A percentile compares a stretch with the other conserved stretches of the same genome.
Evolutionary conservation across 2,329 filamentous ascomycete genomes (phyloP).

Genomic region (Ophiobolus disseminans): DNA sequence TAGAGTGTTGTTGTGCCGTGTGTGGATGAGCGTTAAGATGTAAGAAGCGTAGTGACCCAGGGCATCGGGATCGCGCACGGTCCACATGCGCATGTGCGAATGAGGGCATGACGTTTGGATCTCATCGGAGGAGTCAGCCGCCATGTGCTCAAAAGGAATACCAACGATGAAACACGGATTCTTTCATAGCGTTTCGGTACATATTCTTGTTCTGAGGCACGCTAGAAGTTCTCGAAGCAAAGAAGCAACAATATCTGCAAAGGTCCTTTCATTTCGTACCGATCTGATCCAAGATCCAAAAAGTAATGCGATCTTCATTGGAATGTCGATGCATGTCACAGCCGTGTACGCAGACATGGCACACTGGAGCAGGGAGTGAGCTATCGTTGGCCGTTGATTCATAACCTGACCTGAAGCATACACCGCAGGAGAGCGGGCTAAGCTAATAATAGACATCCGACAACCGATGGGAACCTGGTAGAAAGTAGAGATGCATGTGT

Average conservation of each 20-base stretch:
- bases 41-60: conserved; percentile 12
- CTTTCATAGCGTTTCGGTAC: neutral
- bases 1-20: neutral
- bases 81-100: conserved; percentile 1
- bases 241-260: conserved; percentile 12
- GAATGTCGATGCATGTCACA: neutral
- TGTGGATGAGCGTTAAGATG: conserved; percentile 5
- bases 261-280: conserved; percentile 16
- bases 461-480: conserved; percentile 18
- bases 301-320: neutral
- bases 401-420: conserved; percentile 22
- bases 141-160: conserved; percentile 12
- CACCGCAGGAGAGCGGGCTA: conserved; percentile 22
- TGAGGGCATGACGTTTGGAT: conserved; percentile 1
- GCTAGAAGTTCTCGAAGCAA: conserved; percentile 29
- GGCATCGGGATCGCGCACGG: conserved; percentile 6
- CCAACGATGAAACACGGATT: conserved; percentile 10
- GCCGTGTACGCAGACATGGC: neutral
- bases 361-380: neutral
- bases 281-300: neutral
- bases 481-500: conserved; percentile 15
- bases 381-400: conserved; percentile 7
- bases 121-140: neutral
- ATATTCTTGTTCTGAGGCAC: conserved; percentile 12
- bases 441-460: conserved; percentile 17